Conservation (phyloP, 352 stramenopile species). For the Pythium volutum region DNA sequence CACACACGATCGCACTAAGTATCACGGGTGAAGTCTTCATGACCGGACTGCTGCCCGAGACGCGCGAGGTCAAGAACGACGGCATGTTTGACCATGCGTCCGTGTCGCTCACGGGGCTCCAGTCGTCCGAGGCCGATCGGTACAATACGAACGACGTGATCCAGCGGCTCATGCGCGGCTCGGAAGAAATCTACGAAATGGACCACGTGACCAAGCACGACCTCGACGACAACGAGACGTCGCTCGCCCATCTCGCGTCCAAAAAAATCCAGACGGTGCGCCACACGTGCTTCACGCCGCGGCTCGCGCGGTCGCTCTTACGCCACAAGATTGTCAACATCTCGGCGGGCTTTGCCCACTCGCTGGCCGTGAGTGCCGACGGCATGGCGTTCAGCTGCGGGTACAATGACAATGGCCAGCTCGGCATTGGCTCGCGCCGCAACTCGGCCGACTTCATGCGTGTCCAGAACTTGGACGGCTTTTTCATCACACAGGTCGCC, state of each 20-base stretch:
- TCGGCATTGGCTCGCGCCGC: conserved; percentile 59
- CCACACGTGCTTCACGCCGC: conserved; percentile 45
- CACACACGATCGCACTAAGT: conserved; percentile 65
- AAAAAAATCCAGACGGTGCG: conserved; percentile 63
- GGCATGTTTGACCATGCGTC: conserved; percentile 50
- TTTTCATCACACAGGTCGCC: conserved; percentile 59
- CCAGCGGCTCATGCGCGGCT: conserved; percentile 56
- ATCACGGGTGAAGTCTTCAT: conserved; percentile 66
- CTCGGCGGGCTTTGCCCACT: conserved; percentile 74
- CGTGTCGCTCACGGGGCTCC: conserved; percentile 55
- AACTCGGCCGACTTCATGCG: conserved; percentile 61
- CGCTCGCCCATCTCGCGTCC: conserved; percentile 23
- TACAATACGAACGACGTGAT: conserved; percentile 54
- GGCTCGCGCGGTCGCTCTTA: conserved; percentile 36
- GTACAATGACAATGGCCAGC: conserved; percentile 84
- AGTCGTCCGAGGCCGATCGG: conserved; percentile 21
- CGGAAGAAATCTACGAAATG: conserved; percentile 63
- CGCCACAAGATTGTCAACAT: conserved; percentile 47
- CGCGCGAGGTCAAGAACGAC: conserved; percentile 38
- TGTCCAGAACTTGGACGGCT: conserved; percentile 45
- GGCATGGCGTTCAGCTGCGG: conserved; percentile 67
- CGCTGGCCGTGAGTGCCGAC: conserved; percentile 47
- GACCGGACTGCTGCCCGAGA: conserved; percentile 69
- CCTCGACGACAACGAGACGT: conserved; percentile 24
- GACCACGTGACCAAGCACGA: conserved; percentile 30